A percentile compares a stretch with the other conserved stretches of the same genome.
Conservation (phyloP, 768 basidiomycete genomes). For the Clathrus columnatus region DNA sequence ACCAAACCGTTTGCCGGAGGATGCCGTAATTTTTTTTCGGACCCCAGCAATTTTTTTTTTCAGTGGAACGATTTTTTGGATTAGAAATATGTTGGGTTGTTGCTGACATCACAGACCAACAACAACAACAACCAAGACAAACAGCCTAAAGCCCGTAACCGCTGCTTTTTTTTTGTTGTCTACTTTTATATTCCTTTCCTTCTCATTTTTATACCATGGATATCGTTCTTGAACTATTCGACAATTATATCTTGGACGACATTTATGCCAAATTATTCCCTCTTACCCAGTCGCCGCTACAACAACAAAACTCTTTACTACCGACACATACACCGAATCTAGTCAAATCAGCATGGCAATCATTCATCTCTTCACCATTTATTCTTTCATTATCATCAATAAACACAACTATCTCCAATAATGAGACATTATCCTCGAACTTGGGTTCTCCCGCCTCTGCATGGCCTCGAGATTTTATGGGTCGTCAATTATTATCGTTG, state of each 20-base stretch:
- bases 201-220: conserved; percentile 53
- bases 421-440: conserved; percentile 18
- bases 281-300: conserved; percentile 20
- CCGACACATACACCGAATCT: conserved; percentile 20
- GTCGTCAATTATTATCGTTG: conserved; percentile 70
- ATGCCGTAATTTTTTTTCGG: too few species aligned
- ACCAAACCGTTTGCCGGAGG: not conserved
- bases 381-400: conserved; percentile 18
- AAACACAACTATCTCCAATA: conserved; percentile 22
- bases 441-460: conserved; percentile 43
- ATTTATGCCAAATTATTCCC: conserved; percentile 75
- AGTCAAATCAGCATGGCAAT: conserved; percentile 27
- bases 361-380: conserved; percentile 30
- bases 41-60: not conserved
- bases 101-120: not conserved
- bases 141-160: not conserved
- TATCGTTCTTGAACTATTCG: conserved; percentile 60
- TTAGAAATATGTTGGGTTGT: not conserved
- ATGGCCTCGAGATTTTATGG: conserved; percentile 80
- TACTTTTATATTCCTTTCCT: not conserved
- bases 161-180: not conserved
- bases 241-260: conserved; percentile 68
- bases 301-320: conserved; percentile 17
- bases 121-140: too few species aligned
- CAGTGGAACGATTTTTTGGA: not conserved